Percentiles rank a stretch among this genome's conserved stretches.
phyloP scores from a whole-genome alignment of 352 stramenopile genomes.

The Globisporangium viniferum region DNA sequence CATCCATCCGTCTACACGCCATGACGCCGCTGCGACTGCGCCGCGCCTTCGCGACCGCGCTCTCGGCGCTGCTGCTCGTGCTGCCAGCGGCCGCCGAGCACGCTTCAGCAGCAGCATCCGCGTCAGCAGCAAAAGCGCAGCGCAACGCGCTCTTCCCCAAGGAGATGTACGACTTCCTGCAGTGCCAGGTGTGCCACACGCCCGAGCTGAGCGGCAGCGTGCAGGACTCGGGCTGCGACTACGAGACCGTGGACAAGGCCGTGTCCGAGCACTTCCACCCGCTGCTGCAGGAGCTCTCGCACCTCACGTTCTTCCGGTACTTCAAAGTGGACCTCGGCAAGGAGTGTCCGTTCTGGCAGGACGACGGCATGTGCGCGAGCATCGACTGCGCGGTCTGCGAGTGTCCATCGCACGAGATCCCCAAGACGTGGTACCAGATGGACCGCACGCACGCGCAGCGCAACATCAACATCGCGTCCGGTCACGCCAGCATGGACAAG shows the following conservation, averaged over 20 bases:
- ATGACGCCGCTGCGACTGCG: conserved; percentile 6
- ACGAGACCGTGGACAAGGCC: conserved; percentile 81
- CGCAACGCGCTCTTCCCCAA: conserved; percentile 39
- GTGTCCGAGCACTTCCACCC: conserved; percentile 82
- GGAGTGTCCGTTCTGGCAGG: conserved; percentile 88
- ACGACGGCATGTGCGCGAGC: conserved; percentile 89
- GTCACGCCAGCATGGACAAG: background rate
- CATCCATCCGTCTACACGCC: background rate
- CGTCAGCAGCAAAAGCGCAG: background rate
- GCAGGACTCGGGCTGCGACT: conserved; percentile 81
- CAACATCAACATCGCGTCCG: background rate
- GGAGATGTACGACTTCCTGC: conserved; percentile 74
- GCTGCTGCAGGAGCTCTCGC: conserved; percentile 71
- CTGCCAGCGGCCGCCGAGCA: background rate
- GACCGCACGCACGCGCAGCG: conserved; percentile 36
- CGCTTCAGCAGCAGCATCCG: background rate
- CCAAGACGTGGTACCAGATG: conserved; percentile 69
- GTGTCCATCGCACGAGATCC: conserved; percentile 86
- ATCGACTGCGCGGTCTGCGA: conserved; percentile 89
- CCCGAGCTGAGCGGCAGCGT: conserved; percentile 79
- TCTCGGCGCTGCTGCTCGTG: conserved; percentile 4
- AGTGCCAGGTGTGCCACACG: conserved; percentile 81
- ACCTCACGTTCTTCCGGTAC: conserved; percentile 91
- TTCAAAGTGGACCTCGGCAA: conserved; percentile 91
- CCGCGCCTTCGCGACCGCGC: conserved; percentile 3